phyloP scores from a whole-genome alignment of 2,329 filamentous ascomycete species.

The Aspergillus sp. region DNA sequence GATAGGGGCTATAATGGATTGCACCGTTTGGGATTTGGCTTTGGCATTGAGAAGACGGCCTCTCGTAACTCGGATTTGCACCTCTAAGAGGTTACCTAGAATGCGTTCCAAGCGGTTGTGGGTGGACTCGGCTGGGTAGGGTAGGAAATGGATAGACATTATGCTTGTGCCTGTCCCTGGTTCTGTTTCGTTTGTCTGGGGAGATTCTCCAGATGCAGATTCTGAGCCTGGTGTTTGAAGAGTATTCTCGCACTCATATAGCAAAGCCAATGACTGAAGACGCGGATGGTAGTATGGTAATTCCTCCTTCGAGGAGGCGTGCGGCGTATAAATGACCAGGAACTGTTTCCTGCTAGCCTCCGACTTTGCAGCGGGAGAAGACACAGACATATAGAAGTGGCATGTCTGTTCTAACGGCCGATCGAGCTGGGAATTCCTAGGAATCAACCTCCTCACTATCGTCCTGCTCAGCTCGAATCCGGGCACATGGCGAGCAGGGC shows the following conservation, averaged over 20 bases:
- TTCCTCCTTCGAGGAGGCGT: conserved; percentile 59
- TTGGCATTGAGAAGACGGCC: conserved; percentile 12
- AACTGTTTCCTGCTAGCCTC: conserved; percentile 16
- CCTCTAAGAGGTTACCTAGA: conserved; percentile 36
- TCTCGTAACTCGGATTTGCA: conserved; percentile 37
- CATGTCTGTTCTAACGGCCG: conserved; percentile 78
- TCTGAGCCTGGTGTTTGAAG: too few species aligned
- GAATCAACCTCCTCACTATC: conserved; percentile 75
- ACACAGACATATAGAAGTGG: conserved; percentile 57
- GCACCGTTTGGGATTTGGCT: conserved; percentile 54
- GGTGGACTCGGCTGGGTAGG: conserved; percentile 45
- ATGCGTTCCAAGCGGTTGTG: conserved; percentile 40
- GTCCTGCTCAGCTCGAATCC: conserved; percentile 55
- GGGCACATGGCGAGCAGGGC: conserved; percentile 24
- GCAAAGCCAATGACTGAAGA: conserved; percentile 71
- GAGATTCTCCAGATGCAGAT: not conserved
- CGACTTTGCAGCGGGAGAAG: conserved; percentile 7
- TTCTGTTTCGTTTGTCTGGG: conserved; percentile 15
- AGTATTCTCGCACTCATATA: conserved; percentile 56
- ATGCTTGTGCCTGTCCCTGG: conserved; percentile 33
- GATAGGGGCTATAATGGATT: conserved; percentile 64
- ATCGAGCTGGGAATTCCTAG: conserved; percentile 77
- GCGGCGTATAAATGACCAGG: conserved; percentile 76
- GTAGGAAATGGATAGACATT: conserved; percentile 53
- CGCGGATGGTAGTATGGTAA: conserved; percentile 88